Evolutionary conservation across 2,329 filamentous ascomycete species (phyloP), one percentile per base, ranked within the genome.

Genomic region (Trichoderma sp.): DNA sequence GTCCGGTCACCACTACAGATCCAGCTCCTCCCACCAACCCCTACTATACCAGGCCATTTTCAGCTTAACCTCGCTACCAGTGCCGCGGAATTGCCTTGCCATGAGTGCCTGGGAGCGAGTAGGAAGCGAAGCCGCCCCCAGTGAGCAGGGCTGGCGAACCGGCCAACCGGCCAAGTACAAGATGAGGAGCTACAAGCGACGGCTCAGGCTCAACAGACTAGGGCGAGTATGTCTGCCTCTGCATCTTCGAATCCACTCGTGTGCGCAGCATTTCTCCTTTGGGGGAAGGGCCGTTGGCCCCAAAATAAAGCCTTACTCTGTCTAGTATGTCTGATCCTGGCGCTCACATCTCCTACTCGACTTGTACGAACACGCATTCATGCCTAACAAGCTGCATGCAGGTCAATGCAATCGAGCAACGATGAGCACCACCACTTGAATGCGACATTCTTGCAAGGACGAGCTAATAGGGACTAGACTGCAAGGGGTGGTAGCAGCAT

Each of bases 331-430:
- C 49, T 43, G 8, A 54, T 14, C 21, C 16, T 55, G 32, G 28
- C 43, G 28, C 49, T 34, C 51, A 28, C 49, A 43, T 18, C 46
- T 54, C 46, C 59, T 28, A 34, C 60, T 55, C 51, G 24, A 37
- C 60, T 30, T 49, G 60, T 37, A 58, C 14, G 16, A 26, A 14
- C 18, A 66, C 52, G 63, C 52, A 58, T 66, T 66, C 63, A 34
- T 66, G 63, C 63, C 63, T 66, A 66, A 66, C 63, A 66, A 28
- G 63, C 63, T 49, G 63, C 63, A 58, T 52, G 52, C 51, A 13
- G 63, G 24, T 51, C 60, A 49, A 56, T 37, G 52, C 51, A 56
- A 10, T 54, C 16, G 46, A 46, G 61, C 26, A 39, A 58, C 28
- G 61, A 32, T 26, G 54, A 43, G 60, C n/a, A 49, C 37, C 21